phyloP scores from a whole-genome alignment of 768 basidiomycete species.

The Tylopilus balloui region DNA sequence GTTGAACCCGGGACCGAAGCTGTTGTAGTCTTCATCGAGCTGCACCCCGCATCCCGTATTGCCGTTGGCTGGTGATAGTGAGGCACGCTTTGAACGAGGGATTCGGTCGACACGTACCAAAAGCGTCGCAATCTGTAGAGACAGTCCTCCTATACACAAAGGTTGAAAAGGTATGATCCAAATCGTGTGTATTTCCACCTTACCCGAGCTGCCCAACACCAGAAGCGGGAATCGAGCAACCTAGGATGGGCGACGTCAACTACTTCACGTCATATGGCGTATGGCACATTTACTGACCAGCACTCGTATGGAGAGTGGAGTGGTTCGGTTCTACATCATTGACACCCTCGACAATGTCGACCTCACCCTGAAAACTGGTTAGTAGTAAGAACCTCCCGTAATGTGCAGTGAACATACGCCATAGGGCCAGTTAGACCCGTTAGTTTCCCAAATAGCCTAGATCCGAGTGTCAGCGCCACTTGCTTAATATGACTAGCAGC shows the following conservation, averaged over 20 bases:
- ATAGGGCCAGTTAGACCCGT: slow-evolving; percentile 23
- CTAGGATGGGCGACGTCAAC: slow-evolving; percentile 6
- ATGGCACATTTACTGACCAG: slow-evolving; percentile 30
- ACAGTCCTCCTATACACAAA: slow-evolving; percentile 16
- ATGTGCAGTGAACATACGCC: slow-evolving; percentile 14
- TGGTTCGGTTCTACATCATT: slow-evolving; percentile 51
- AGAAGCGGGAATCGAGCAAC: slow-evolving; percentile 26
- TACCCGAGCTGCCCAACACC: slow-evolving; percentile 25
- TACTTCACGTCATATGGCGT: neutral
- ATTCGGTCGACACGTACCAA: slow-evolving; percentile 11
- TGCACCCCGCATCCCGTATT: slow-evolving; percentile 39
- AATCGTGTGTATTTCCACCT: neutral
- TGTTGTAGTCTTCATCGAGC: slow-evolving; percentile 20
- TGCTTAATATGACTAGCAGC: neutral
- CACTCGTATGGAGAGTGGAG: slow-evolving; percentile 52
- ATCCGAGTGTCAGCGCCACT: slow-evolving; percentile 7
- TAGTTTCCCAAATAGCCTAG: slow-evolving; percentile 30
- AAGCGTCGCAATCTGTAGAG: slow-evolving; percentile 22
- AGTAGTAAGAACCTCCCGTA: neutral
- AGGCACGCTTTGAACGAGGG: neutral
- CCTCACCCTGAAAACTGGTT: slow-evolving; percentile 23
- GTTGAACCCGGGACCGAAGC: slow-evolving; percentile 30
- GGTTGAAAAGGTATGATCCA: neutral
- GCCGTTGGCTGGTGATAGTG: slow-evolving; percentile 17
- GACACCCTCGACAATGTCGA: slow-evolving; percentile 38